Percentiles rank a stretch among this genome's conserved stretches.
These are phyloP conservation scores for Streptanthus diversifolius DNA, from an alignment of 345 rosid genomes.

Conservation along the genomic window DNA sequence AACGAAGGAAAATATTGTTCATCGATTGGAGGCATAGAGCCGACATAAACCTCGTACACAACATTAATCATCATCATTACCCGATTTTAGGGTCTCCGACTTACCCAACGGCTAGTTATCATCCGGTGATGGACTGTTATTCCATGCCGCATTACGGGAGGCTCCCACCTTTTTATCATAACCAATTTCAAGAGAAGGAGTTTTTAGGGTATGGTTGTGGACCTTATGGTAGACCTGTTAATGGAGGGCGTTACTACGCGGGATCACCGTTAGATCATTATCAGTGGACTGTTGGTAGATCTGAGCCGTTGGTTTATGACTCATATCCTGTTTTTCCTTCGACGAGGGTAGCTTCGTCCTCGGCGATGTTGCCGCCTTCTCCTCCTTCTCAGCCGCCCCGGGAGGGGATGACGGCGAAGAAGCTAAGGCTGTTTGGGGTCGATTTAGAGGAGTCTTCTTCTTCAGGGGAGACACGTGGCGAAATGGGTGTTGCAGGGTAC, in stretches of 20 bases:
- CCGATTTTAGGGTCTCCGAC: conserved; percentile 11
- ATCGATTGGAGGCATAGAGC: conserved; percentile 80
- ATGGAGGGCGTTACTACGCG: conserved; percentile 30
- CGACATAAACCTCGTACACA: conserved; percentile 27
- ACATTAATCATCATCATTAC: conserved; percentile 13
- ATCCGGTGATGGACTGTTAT: conserved; percentile 26
- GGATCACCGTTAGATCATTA: conserved; percentile 39
- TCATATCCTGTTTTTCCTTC: conserved; percentile 55
- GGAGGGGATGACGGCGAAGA: conserved; percentile 33
- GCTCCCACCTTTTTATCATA: conserved; percentile 7
- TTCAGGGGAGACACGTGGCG: conserved; percentile 27
- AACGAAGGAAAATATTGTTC: conserved; percentile 41
- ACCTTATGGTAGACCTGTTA: conserved; percentile 12
- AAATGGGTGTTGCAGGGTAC: not conserved
- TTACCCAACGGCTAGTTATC: conserved; percentile 12
- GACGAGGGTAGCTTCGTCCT: not conserved
- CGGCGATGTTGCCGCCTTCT: not conserved
- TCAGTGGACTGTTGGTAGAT: conserved; percentile 32
- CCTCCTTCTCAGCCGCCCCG: not conserved
- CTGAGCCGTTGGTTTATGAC: conserved; percentile 45
- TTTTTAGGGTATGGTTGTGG: conserved; percentile 31
- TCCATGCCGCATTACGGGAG: conserved; percentile 18
- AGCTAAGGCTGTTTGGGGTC: conserved; percentile 62
- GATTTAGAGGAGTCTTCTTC: conserved; percentile 58
- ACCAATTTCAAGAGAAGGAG: conserved; percentile 24